These are phyloP conservation scores for Iberis pinnata DNA, from an alignment of 345 rosid species.

Conservation along the genomic window DNA sequence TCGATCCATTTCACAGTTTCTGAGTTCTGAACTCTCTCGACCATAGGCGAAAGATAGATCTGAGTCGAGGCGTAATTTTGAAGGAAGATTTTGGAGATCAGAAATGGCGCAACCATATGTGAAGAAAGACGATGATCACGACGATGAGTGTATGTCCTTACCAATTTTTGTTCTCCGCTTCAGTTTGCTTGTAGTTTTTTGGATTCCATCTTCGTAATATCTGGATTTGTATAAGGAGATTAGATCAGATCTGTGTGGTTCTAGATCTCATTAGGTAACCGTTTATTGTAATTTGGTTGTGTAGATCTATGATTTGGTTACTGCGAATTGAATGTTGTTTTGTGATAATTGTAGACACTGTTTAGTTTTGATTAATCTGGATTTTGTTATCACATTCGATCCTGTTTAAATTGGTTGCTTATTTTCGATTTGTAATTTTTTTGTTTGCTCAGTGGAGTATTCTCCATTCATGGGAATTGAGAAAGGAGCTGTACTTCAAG, in stretches of 20 bases:
- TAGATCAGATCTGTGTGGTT: slow-evolving; percentile 33
- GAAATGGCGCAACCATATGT: slow-evolving; percentile 90
- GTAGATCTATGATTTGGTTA: slow-evolving; percentile 17
- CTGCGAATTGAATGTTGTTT: background rate
- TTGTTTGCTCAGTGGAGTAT: slow-evolving; percentile 50
- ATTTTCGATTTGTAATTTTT: background rate
- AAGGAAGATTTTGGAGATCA: slow-evolving; percentile 26
- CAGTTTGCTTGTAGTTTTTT: background rate
- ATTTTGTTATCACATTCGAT: slow-evolving; percentile 9
- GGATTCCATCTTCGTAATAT: background rate
- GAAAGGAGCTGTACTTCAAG: slow-evolving; percentile 98
- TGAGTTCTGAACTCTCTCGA: too few relatives aligned
- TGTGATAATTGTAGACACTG: background rate
- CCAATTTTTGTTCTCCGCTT: background rate
- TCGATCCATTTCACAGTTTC: too few relatives aligned
- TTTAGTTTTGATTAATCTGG: slow-evolving; percentile 2
- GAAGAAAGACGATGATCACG: slow-evolving; percentile 97
- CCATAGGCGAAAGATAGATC: slow-evolving; percentile 14
- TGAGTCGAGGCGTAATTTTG: slow-evolving; percentile 2
- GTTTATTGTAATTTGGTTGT: background rate
- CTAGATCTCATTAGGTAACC: background rate
- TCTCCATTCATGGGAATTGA: slow-evolving; percentile 94
- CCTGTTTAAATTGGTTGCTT: background rate
- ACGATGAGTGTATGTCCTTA: slow-evolving; percentile 69
- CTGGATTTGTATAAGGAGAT: slow-evolving; percentile 1